phyloP scores from a whole-genome alignment of 345 rosid species.

The Euphorbia tirucalli region DNA sequence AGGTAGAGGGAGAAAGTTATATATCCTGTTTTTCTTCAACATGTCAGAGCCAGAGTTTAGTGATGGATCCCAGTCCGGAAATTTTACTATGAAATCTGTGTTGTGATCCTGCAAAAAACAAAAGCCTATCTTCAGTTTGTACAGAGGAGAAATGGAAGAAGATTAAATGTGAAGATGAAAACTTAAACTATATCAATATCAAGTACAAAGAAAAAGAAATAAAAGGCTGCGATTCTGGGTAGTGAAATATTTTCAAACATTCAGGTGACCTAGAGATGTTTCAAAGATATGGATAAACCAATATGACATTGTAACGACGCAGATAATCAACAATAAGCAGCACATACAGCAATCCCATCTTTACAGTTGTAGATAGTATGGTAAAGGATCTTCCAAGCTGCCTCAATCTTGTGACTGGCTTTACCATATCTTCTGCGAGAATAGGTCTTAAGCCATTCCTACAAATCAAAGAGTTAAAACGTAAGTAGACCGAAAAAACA shows the following conservation, averaged over 20 bases:
- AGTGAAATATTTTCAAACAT: neutral
- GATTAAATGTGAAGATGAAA: neutral
- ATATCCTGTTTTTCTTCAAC: slow-evolving; percentile 33
- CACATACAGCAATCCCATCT: slow-evolving; percentile 77
- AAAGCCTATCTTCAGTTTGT: slow-evolving; percentile 8
- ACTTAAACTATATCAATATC: neutral
- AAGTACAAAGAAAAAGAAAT: neutral
- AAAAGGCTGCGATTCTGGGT: no score
- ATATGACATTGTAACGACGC: neutral
- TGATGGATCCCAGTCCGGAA: slow-evolving; percentile 93
- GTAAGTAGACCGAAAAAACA: neutral
- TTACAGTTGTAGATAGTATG: slow-evolving; percentile 82
- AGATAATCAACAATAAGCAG: slow-evolving; percentile 8
- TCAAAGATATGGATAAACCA: neutral
- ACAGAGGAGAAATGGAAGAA: neutral
- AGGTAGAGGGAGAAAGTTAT: slow-evolving; percentile 20
- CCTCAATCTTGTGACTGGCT: slow-evolving; percentile 46
- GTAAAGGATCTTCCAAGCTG: slow-evolving; percentile 84
- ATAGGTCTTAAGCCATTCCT: slow-evolving; percentile 87
- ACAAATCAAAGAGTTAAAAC: slow-evolving; percentile 16
- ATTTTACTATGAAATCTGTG: slow-evolving; percentile 81
- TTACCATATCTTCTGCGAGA: slow-evolving; percentile 80
- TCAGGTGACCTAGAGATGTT: neutral
- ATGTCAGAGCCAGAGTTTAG: slow-evolving; percentile 23
- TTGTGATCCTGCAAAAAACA: slow-evolving; percentile 73